Conservation (phyloP, 176 grass and related monocot genomes). For the Poa annua region DNA sequence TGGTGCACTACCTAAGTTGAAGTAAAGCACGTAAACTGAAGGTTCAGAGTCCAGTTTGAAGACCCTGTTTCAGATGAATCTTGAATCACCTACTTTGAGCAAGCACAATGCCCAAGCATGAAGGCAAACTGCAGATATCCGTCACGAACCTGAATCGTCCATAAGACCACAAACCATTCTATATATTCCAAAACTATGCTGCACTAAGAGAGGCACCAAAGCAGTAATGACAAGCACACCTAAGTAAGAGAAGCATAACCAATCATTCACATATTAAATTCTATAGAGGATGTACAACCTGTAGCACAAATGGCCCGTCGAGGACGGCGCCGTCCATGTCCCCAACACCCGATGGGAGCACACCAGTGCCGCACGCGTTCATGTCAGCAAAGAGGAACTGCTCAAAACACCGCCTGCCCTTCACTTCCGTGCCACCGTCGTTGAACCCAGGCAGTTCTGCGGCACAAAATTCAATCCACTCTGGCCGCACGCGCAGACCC, state of each 20-base stretch:
- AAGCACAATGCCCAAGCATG: slow-evolving; percentile 14
- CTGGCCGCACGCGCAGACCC: slow-evolving; percentile 61
- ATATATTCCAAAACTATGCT: background rate
- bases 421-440: slow-evolving; percentile 42
- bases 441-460: slow-evolving; percentile 52
- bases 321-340: slow-evolving; percentile 67
- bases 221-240: background rate
- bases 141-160: background rate
- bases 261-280: background rate
- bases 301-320: slow-evolving; percentile 81
- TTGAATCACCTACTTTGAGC: background rate
- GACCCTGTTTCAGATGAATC: background rate
- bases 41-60: background rate
- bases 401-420: slow-evolving; percentile 74
- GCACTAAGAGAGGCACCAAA: background rate
- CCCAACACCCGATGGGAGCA: slow-evolving; percentile 64
- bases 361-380: slow-evolving; percentile 66
- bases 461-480: slow-evolving; percentile 73
- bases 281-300: slow-evolving; percentile 46
- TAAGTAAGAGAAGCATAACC: slow-evolving; percentile 1
- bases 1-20: background rate
- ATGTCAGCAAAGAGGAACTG: slow-evolving; percentile 88
- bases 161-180: background rate
- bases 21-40: slow-evolving; percentile 15
- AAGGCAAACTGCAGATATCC: background rate